Conservation (phyloP, 163 green algal species). For the Volvox carteri region DNA sequence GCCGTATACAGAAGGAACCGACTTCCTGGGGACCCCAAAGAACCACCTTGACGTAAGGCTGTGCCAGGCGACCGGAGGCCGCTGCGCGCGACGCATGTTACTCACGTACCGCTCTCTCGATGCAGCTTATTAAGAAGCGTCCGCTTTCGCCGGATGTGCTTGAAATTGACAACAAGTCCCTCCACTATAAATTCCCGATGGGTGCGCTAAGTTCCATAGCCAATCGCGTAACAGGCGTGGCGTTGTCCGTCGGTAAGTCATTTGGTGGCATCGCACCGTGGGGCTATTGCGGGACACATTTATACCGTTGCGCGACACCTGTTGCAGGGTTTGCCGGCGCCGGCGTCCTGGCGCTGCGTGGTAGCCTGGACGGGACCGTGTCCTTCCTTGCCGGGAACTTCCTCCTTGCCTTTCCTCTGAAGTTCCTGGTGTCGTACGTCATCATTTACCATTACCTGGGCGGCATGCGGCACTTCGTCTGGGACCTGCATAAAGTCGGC, state of each 20-base stretch:
- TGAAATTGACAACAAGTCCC: conserved; percentile 78
- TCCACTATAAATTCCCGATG: conserved; percentile 94
- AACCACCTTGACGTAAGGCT: conserved; percentile 87
- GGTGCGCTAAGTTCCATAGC: conserved; percentile 89
- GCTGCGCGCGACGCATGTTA: neutral
- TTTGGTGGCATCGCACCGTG: neutral
- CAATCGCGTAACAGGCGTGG: conserved; percentile 89
- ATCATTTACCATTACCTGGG: conserved; percentile 93
- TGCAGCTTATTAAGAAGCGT: conserved; percentile 86
- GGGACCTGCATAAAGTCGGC: conserved; percentile 88
- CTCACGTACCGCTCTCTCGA: neutral
- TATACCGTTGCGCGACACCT: neutral
- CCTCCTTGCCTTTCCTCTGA: conserved; percentile 83
- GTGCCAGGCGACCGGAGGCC: neutral
- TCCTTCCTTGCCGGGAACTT: conserved; percentile 74
- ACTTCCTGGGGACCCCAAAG: conserved; percentile 92
- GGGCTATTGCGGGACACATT: no score
- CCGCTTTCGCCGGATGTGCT: conserved; percentile 95
- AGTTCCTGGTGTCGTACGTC: conserved; percentile 84
- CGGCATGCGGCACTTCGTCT: conserved; percentile 91
- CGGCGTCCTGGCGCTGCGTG: conserved; percentile 82
- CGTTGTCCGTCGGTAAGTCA: conserved; percentile 80
- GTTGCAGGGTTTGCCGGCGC: conserved; percentile 54
- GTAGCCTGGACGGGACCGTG: conserved; percentile 80
- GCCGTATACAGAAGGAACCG: conserved; percentile 90